Conservation (phyloP, 148 eudicot genomes). For the Mesembryanthemum crystallinum region DNA sequence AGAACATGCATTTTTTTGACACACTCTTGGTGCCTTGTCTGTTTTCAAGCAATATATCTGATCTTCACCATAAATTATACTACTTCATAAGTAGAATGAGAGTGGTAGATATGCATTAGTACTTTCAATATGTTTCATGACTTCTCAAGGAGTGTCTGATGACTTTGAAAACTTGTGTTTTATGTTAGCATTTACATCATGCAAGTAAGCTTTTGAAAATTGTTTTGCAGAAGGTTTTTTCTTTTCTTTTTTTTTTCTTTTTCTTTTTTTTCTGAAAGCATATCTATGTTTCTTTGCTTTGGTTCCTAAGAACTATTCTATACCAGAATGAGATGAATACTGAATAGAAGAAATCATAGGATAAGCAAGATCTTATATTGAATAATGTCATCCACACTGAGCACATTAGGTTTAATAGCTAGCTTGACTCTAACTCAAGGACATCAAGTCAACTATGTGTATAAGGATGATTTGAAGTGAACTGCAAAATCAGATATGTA, state of each 20-base stretch:
- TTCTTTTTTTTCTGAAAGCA: background rate
- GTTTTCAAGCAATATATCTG: background rate
- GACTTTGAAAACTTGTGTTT: constrained; percentile 17
- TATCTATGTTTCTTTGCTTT: background rate
- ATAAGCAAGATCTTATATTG: constrained; percentile 1
- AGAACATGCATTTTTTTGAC: background rate
- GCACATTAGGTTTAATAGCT: background rate
- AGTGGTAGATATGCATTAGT: background rate
- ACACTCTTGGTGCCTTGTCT: background rate
- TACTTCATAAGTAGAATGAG: background rate
- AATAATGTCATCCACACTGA: background rate
- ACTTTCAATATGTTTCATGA: background rate
- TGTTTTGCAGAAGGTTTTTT: background rate
- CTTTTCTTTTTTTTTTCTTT: background rate
- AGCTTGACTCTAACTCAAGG: background rate
- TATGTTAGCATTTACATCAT: background rate
- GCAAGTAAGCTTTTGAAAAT: background rate
- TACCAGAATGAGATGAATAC: background rate
- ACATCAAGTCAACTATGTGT: background rate
- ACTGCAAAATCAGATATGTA: background rate
- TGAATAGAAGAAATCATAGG: background rate
- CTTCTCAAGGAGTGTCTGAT: background rate
- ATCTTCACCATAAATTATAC: background rate
- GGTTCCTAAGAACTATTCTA: background rate
- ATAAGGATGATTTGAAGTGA: background rate